Percentiles rank a stretch among this genome's conserved stretches.
phyloP scores from a whole-genome alignment of 495 filamentous ascomycete species.

The Podospora fimiseda region DNA sequence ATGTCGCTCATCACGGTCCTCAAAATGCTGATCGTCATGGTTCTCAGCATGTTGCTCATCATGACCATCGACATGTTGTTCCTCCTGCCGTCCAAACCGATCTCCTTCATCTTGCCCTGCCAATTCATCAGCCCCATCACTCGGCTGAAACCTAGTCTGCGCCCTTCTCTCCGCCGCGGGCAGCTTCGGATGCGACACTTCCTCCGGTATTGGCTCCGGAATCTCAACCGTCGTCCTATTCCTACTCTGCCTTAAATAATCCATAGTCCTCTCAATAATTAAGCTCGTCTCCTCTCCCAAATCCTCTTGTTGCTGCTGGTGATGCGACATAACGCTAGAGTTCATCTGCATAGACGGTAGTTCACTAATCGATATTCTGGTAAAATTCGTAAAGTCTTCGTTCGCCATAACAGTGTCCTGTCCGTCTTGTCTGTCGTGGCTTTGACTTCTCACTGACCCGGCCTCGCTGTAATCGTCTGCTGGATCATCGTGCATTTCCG shows the following conservation, averaged over 20 bases:
- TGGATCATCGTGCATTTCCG: conserved; percentile 9
- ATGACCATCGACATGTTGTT: too few species aligned
- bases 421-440: conserved; percentile 1
- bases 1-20: not conserved
- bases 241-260: conserved; percentile 34
- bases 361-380: conserved; percentile 42
- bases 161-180: conserved; percentile 1
- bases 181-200: not conserved
- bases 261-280: conserved; percentile 40
- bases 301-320: conserved; percentile 17
- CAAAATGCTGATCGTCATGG: not conserved
- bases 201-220: not conserved
- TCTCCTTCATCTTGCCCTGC: not conserved
- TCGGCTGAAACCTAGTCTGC: not conserved
- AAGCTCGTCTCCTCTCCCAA: conserved; percentile 38
- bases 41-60: not conserved
- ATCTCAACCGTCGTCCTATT: conserved; percentile 7
- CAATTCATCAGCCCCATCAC: not conserved
- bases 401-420: conserved; percentile 39
- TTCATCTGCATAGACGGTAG: conserved; percentile 38
- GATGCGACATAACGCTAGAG: conserved; percentile 25
- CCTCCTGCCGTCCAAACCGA: not conserved
- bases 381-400: conserved; percentile 35
- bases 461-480: conserved; percentile 23
- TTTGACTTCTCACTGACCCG: conserved; percentile 12